These are phyloP conservation scores for Cyclotella distinguenda DNA, from an alignment of 108 stramenopile species.

Conservation along the genomic window DNA sequence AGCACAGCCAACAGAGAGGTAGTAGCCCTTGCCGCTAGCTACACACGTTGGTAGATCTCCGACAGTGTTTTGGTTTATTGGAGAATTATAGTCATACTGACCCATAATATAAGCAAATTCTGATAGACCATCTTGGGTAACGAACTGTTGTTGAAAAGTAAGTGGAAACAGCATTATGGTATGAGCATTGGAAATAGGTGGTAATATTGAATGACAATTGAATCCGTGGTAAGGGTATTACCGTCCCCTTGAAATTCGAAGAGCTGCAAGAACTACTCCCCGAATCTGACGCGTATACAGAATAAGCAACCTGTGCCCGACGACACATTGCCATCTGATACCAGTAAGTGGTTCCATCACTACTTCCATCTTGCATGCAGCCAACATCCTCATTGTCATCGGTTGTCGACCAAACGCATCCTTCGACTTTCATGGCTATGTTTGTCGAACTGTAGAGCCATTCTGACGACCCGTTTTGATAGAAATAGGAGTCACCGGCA, in stretches of 20 bases:
- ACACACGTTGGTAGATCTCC: conserved; percentile 70
- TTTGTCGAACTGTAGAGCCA: conserved; percentile 58
- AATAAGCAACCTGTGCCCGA: conserved; percentile 79
- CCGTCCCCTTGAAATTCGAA: conserved; percentile 68
- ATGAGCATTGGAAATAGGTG: not conserved
- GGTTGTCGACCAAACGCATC: conserved; percentile 68
- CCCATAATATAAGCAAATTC: conserved; percentile 71
- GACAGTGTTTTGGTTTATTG: conserved; percentile 30
- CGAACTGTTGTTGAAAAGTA: conserved; percentile 45
- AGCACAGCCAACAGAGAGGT: conserved; percentile 69
- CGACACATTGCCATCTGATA: conserved; percentile 86
- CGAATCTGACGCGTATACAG: conserved; percentile 60
- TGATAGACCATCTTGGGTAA: conserved; percentile 64
- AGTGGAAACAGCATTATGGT: not conserved
- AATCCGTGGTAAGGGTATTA: conserved; percentile 43
- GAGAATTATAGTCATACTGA: conserved; percentile 54
- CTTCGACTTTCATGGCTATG: conserved; percentile 70
- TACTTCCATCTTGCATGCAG: conserved; percentile 62
- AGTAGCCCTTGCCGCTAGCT: conserved; percentile 52
- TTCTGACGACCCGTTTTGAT: conserved; percentile 48
- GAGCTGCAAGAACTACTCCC: conserved; percentile 51
- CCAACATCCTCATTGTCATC: conserved; percentile 70
- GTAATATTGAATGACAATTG: not conserved
- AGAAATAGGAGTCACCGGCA: conserved; percentile 28
- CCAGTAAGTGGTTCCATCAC: conserved; percentile 85